Conservation (phyloP, 2,329 filamentous ascomycete species). For the Exophiala xenobiotica region DNA sequence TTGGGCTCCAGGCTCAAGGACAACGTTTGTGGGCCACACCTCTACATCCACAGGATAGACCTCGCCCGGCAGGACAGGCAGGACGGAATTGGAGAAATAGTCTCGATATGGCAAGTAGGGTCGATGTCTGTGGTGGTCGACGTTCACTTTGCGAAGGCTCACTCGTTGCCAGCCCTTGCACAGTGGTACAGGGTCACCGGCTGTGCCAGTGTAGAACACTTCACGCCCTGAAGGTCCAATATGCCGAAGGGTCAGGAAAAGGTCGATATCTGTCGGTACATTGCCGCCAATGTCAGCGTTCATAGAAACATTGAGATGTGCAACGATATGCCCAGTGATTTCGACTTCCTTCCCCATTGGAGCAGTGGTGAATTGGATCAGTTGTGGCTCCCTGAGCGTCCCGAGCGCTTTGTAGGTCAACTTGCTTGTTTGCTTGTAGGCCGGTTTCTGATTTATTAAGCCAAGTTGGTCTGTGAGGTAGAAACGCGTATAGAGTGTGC, state of each 20-base stretch:
- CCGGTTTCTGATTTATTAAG: constrained; percentile 40
- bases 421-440: constrained; percentile 36
- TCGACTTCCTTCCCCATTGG: constrained; percentile 65
- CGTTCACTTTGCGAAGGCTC: constrained; percentile 51
- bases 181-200: constrained; percentile 55
- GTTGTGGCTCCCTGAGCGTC: constrained; percentile 53
- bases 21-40: constrained; percentile 41
- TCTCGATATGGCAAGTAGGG: constrained; percentile 51
- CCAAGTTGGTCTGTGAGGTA: constrained; percentile 53
- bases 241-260: constrained; percentile 58
- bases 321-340: constrained; percentile 66
- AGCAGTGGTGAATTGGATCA: constrained; percentile 58
- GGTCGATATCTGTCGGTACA: constrained; percentile 49
- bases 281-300: constrained; percentile 32
- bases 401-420: constrained; percentile 62
- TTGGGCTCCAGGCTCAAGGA: constrained; percentile 36
- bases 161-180: constrained; percentile 57
- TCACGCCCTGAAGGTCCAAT: constrained; percentile 51
- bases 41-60: constrained; percentile 53
- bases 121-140: constrained; percentile 44
- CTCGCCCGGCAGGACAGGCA: constrained; percentile 50
- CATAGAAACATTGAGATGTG: constrained; percentile 63
- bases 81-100: constrained; percentile 50
- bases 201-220: constrained; percentile 56
- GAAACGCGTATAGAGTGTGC: constrained; percentile 63